A percentile compares a stretch with the other conserved stretches of the same genome.
phyloP scores from a whole-genome alignment of 2,329 filamentous ascomycete genomes.

The Pseudogymnoascus sp. region DNA sequence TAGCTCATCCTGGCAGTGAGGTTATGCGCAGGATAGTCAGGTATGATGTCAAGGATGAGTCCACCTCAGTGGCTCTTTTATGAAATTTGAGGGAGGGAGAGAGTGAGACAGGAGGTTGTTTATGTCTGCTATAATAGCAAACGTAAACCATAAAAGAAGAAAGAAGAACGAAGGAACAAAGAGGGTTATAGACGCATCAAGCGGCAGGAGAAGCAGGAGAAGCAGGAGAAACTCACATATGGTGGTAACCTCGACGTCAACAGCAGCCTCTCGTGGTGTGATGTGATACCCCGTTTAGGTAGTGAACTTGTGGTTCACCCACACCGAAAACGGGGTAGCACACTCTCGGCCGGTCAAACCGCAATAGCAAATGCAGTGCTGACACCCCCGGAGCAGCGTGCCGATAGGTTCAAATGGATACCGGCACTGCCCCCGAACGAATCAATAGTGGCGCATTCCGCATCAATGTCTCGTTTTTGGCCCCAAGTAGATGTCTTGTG shows the following conservation, averaged over 20 bases:
- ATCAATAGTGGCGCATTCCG: background rate
- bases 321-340: conserved; percentile 1
- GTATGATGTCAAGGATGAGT: background rate
- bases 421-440: background rate
- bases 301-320: conserved; percentile 4
- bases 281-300: background rate
- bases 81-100: background rate
- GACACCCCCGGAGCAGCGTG: background rate
- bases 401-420: background rate
- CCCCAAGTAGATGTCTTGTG: background rate
- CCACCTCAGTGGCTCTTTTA: background rate
- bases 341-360: background rate
- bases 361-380: background rate
- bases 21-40: too few relatives aligned
- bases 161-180: background rate
- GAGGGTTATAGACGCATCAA: background rate
- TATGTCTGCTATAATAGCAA: background rate
- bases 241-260: background rate
- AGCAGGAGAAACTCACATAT: conserved; percentile 3
- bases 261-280: background rate
- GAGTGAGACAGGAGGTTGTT: background rate
- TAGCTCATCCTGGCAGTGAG: conserved; percentile 2
- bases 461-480: background rate
- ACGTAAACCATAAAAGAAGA: background rate
- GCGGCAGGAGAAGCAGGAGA: conserved; percentile 3